Conservation (phyloP, 2,329 filamentous ascomycete genomes). For the Passalora sequoiae region DNA sequence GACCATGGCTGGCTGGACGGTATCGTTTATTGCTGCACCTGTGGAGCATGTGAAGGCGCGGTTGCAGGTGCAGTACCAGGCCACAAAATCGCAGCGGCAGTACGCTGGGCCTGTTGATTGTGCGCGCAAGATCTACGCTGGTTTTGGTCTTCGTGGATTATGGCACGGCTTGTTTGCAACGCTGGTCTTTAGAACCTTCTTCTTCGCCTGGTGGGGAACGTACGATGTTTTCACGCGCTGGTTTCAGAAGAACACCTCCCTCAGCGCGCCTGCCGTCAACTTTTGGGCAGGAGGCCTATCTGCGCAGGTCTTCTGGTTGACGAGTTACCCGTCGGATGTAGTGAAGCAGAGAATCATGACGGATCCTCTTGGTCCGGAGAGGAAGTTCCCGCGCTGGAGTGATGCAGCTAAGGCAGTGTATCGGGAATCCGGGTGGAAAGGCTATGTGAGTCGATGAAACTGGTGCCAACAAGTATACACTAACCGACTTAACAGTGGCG, state of each 20-base stretch:
- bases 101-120: constrained; percentile 89
- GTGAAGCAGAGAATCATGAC: constrained; percentile 98
- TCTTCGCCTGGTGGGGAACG: constrained; percentile 97
- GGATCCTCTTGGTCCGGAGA: constrained; percentile 70
- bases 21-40: constrained; percentile 86
- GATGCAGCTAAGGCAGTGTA: constrained; percentile 75
- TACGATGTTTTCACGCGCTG: constrained; percentile 77
- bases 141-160: constrained; percentile 71
- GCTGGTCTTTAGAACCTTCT: constrained; percentile 82
- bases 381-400: constrained; percentile 69
- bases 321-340: constrained; percentile 67
- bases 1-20: constrained; percentile 78
- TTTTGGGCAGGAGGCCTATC: constrained; percentile 96
- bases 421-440: constrained; percentile 66
- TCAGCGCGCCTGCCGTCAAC: constrained; percentile 77
- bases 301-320: constrained; percentile 92
- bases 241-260: constrained; percentile 60
- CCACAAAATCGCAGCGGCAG: constrained; percentile 66
- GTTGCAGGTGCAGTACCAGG: constrained; percentile 88
- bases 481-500: too few relatives aligned
- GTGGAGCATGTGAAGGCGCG: constrained; percentile 94
- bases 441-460: too few relatives aligned
- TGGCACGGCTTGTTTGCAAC: constrained; percentile 85
- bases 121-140: constrained; percentile 56
- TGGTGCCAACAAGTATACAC: too few relatives aligned